phyloP scores from a whole-genome alignment of 345 rosid species.

The Microcos paniculata region DNA sequence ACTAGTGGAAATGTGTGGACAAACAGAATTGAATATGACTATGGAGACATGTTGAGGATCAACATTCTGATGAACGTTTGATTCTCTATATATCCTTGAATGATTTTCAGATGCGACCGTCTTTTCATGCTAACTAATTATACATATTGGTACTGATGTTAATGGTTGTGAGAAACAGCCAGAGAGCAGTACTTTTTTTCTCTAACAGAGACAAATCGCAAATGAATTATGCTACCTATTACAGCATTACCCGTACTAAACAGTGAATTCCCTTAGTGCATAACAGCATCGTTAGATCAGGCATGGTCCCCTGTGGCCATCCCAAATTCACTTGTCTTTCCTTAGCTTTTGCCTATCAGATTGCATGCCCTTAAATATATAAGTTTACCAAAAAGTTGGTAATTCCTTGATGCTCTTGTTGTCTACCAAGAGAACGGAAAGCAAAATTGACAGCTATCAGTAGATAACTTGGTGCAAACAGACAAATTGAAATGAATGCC shows the following conservation, averaged over 20 bases:
- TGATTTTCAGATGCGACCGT: background rate
- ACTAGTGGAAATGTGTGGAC: background rate
- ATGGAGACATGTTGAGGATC: background rate
- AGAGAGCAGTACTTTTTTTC: background rate
- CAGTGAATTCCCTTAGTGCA: background rate
- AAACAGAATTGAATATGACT: background rate
- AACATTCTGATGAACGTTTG: background rate
- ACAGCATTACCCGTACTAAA: background rate
- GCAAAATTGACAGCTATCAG: background rate
- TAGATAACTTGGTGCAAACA: background rate
- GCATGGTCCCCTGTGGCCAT: background rate
- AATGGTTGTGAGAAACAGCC: background rate
- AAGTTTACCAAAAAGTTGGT: slow-evolving; percentile 14
- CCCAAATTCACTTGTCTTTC: background rate
- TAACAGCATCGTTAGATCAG: background rate
- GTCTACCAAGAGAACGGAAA: slow-evolving; percentile 27
- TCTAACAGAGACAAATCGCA: background rate
- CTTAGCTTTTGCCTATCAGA: background rate
- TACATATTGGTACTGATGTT: background rate
- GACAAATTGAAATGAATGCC: background rate
- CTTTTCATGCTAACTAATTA: background rate
- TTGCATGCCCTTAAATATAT: background rate
- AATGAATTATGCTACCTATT: background rate
- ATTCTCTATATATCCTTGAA: background rate
- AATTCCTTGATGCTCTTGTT: background rate